These are phyloP conservation scores for Termitomyces sp. DNA, from an alignment of 768 basidiomycete species.

Conservation along the genomic window DNA sequence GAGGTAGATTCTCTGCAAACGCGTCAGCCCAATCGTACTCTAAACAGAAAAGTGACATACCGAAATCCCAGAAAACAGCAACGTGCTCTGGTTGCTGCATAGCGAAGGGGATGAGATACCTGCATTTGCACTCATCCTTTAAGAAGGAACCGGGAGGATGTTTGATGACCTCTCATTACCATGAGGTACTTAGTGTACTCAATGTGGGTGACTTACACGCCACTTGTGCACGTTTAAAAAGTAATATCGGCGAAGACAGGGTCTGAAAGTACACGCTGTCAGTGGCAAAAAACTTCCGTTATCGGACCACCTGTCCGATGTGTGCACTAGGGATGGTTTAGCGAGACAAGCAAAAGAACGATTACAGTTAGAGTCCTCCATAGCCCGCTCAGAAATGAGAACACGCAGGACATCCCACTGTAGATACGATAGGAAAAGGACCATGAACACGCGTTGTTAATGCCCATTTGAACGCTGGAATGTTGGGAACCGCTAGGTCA, in stretches of 20 bases:
- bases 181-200: background rate
- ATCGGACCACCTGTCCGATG: background rate
- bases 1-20: slow-evolving; percentile 30
- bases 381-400: background rate
- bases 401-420: background rate
- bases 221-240: background rate
- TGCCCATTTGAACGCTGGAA: background rate
- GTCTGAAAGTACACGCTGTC: background rate
- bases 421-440: background rate
- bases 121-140: slow-evolving; percentile 6
- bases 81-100: slow-evolving; percentile 31
- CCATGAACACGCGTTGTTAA: background rate
- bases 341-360: background rate
- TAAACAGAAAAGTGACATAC: slow-evolving; percentile 4
- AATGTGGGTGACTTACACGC: background rate
- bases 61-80: slow-evolving; percentile 32
- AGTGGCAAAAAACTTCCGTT: background rate
- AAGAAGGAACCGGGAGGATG: background rate
- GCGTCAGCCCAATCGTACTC: background rate
- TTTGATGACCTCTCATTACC: background rate
- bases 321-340: background rate
- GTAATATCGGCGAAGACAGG: background rate
- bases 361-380: background rate
- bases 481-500: background rate
- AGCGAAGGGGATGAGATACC: slow-evolving; percentile 3